Percentiles rank a stretch among this genome's conserved stretches.
phyloP scores from a whole-genome alignment of 371 early-diverging fungal genomes.

The Haplosporangium sp. region DNA sequence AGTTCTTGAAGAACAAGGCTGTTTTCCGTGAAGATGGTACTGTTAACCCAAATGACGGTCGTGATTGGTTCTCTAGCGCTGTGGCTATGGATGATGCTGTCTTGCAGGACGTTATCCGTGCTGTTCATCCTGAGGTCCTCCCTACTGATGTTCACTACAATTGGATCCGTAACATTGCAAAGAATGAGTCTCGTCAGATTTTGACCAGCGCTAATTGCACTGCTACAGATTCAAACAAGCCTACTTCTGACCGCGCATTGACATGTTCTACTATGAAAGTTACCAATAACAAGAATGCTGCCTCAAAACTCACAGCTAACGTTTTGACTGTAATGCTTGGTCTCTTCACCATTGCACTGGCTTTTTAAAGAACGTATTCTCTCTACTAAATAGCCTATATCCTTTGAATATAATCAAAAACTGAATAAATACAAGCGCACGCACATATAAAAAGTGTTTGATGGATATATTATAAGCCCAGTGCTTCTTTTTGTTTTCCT shows the following conservation, averaged over 20 bases:
- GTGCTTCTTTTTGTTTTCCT: neutral
- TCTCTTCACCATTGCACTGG: conserved; percentile 22
- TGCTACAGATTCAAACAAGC: conserved; percentile 59
- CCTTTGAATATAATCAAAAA: no score
- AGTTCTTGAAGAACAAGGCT: conserved; percentile 71
- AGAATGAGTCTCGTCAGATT: conserved; percentile 61
- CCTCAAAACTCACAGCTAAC: conserved; percentile 9
- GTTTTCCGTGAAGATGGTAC: conserved; percentile 79
- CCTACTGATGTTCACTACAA: conserved; percentile 59
- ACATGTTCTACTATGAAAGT: conserved; percentile 56
- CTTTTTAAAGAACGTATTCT: conserved; percentile 13
- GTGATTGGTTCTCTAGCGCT: conserved; percentile 79
- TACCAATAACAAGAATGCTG: conserved; percentile 8
- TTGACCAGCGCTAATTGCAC: conserved; percentile 66
- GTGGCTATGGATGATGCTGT: conserved; percentile 77
- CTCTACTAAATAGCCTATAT: neutral
- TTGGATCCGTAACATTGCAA: conserved; percentile 80
- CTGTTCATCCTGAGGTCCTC: conserved; percentile 66
- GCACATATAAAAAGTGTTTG: neutral
- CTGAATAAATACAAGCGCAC: no score
- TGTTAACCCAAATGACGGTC: conserved; percentile 69
- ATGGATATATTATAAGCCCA: neutral
- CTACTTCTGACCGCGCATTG: conserved; percentile 64
- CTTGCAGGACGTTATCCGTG: conserved; percentile 77
- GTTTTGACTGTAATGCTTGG: conserved; percentile 25